A percentile compares a stretch with the other conserved stretches of the same genome.
phyloP scores from a whole-genome alignment of 148 eudicot species.

The Agrostemma githago region DNA sequence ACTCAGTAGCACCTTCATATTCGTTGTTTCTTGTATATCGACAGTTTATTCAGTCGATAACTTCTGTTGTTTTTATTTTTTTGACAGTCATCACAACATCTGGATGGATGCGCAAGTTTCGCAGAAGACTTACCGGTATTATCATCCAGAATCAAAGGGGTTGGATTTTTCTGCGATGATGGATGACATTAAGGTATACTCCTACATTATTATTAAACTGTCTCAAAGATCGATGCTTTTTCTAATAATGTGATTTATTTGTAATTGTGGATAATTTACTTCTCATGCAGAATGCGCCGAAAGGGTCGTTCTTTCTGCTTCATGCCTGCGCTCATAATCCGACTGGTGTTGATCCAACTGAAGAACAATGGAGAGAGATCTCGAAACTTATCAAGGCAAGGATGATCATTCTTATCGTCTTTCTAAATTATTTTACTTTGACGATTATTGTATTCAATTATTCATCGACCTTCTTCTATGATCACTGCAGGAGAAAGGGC shows the following conservation, averaged over 20 bases:
- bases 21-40: neutral
- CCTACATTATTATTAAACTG: neutral
- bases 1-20: constrained; percentile 46
- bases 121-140: constrained; percentile 68
- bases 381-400: constrained; percentile 73
- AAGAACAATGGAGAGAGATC: constrained; percentile 93
- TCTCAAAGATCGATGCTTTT: constrained; percentile 5
- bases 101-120: constrained; percentile 92
- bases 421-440: neutral
- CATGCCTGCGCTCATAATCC: constrained; percentile 99
- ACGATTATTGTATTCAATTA: neutral
- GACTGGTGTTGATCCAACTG: constrained; percentile 97
- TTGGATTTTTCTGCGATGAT: constrained; percentile 74
- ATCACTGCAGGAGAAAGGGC: constrained; percentile 69
- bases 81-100: constrained; percentile 86
- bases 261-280: constrained; percentile 4
- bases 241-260: neutral
- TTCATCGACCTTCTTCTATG: neutral
- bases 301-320: constrained; percentile 88
- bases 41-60: neutral
- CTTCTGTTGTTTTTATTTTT: constrained; percentile 1
- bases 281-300: constrained; percentile 88
- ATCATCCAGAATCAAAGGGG: constrained; percentile 81
- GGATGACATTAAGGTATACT: constrained; percentile 95
- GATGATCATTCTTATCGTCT: neutral